Evolutionary conservation across 2,329 filamentous ascomycete genomes (phyloP), one percentile per base, ranked within the genome.

Genomic region (Stagonosporopsis cucurbitacearum): DNA sequence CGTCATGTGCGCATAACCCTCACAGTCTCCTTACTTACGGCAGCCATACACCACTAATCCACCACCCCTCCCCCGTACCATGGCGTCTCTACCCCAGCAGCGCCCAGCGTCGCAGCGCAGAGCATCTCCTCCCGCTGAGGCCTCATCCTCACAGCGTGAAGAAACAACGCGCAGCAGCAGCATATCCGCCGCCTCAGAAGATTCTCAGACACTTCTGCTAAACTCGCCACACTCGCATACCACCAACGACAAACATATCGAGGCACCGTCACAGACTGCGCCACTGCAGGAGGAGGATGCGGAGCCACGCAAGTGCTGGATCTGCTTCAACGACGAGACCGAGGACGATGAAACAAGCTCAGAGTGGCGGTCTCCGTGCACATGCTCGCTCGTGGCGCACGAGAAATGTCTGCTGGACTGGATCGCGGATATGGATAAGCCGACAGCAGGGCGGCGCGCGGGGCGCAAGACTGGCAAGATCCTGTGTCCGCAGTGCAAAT

Each of bases 361-460:
- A 2, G 81, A 83, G 64, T 99, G 95, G 94, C 87, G 91, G 40
- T 90, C 89, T 50, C 93, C 95, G 1, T 99, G 95, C 73, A 89
- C 89, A 0, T 99, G 95, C 77, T 92, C 91, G 12, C 82, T 99
- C 35, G 90, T 91, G 52, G 95, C 93, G 1, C 95, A 99, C 73
- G 92, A 98, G 74, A 85, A 87, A 57, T 96, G 93, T 73, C 83
- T 98, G 63, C 82, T 98, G 35, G 89, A 92, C 68, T 99, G 93
- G 93, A 89, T 98, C 17, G 89, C 91, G n/a, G 92, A 96, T 71
- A 86, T 92, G 70, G 92, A 97, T 77, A 80, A 84, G 20, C 84
- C 84, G 1, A 82, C 79, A 33, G 77, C 83, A 17, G 70, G 79
- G 58, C 77, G 79, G 62, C 75, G 79, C 63, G 84, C 71, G 73